Evolutionary conservation across 352 stramenopile species (phyloP).

Genomic region (Phytophthora pinifolia): DNA sequence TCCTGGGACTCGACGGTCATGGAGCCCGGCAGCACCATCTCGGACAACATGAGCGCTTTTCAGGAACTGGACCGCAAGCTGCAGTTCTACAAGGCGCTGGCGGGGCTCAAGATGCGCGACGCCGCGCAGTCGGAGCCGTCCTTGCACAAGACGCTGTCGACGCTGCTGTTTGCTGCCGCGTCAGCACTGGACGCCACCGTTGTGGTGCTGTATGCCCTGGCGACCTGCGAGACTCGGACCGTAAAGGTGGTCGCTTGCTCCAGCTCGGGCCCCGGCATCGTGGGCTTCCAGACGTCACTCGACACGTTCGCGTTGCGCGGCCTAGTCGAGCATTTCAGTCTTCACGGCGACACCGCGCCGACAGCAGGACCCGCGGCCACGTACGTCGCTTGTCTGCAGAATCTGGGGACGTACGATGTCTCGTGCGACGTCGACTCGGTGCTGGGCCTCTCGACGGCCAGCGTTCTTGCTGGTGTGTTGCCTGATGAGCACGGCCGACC

Average conservation of each 20-base stretch:
- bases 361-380: constrained; percentile 20
- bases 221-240: constrained; percentile 25
- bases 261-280: constrained; percentile 30
- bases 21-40: constrained; percentile 37
- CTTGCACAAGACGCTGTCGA: constrained; percentile 46
- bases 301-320: constrained; percentile 52
- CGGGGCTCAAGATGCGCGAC: constrained; percentile 48
- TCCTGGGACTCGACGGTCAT: constrained; percentile 43
- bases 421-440: constrained; percentile 49
- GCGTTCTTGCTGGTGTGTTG: constrained; percentile 36
- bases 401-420: constrained; percentile 38
- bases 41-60: constrained; percentile 38
- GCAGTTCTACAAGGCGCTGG: constrained; percentile 61
- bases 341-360: constrained; percentile 11
- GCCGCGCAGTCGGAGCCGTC: constrained; percentile 42
- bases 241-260: constrained; percentile 60
- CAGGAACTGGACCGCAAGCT: constrained; percentile 45
- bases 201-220: constrained; percentile 58
- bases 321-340: constrained; percentile 33
- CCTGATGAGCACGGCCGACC: constrained; percentile 48
- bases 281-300: constrained; percentile 51
- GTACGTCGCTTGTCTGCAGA: constrained; percentile 52
- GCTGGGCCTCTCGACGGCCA: constrained; percentile 24
- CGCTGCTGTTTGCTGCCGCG: constrained; percentile 39
- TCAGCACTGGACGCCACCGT: constrained; percentile 46